Conservation (phyloP, 345 rosid species). For the Brassica cretica region DNA sequence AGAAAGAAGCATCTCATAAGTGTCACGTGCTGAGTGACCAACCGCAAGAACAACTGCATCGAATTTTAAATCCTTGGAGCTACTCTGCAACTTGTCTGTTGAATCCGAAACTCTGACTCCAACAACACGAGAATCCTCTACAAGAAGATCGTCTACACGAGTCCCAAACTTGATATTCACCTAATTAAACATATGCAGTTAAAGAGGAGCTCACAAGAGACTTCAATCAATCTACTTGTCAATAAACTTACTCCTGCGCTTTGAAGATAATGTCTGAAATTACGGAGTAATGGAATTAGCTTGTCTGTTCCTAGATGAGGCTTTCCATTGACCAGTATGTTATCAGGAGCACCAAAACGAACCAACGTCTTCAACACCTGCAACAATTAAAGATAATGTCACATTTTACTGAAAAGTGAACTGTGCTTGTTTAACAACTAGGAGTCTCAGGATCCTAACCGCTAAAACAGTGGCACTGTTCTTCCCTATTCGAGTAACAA, state of each 20-base stretch:
- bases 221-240: slow-evolving; percentile 13
- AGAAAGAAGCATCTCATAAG: slow-evolving; percentile 87
- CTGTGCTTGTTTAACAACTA: not conserved
- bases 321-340: slow-evolving; percentile 81
- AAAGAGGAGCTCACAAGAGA: not conserved
- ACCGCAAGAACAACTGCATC: slow-evolving; percentile 91
- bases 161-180: slow-evolving; percentile 79
- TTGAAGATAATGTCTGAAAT: slow-evolving; percentile 79
- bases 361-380: slow-evolving; percentile 91
- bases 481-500: slow-evolving; percentile 94
- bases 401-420: slow-evolving; percentile 11
- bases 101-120: slow-evolving; percentile 76
- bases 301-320: slow-evolving; percentile 97
- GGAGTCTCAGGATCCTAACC: slow-evolving; percentile 47
- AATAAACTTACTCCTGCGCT: slow-evolving; percentile 64
- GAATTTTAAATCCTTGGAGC: slow-evolving; percentile 45
- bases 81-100: slow-evolving; percentile 40
- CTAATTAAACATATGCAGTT: slow-evolving; percentile 42
- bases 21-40: slow-evolving; percentile 97
- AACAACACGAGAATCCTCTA: slow-evolving; percentile 60
- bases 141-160: slow-evolving; percentile 77
- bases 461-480: slow-evolving; percentile 81
- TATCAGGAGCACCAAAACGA: slow-evolving; percentile 88
- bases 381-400: slow-evolving; percentile 16
- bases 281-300: slow-evolving; percentile 77